These are phyloP conservation scores for Chlorella sp. DNA, from an alignment of 139 green algal genomes.

Conservation along the genomic window DNA sequence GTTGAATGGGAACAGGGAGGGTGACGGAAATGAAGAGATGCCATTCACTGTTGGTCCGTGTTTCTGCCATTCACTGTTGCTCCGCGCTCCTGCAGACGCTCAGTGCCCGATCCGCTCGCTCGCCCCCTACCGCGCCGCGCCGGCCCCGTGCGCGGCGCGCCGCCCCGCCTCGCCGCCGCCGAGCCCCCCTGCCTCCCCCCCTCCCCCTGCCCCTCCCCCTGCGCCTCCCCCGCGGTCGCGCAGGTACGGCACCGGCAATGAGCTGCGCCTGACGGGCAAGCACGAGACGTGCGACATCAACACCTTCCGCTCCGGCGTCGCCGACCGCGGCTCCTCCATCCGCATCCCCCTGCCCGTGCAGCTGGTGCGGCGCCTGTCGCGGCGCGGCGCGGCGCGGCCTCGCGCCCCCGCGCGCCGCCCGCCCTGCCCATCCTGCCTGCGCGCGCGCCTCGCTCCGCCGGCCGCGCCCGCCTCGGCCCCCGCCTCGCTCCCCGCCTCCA, in stretches of 20 bases:
- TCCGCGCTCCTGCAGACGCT: no score
- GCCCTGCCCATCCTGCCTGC: background rate
- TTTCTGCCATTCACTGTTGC: no score
- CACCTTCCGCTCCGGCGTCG: conserved; percentile 80
- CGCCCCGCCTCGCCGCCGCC: no score
- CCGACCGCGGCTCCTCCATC: conserved; percentile 87
- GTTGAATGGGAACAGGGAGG: no score
- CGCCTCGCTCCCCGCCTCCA: background rate
- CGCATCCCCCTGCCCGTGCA: conserved; percentile 87
- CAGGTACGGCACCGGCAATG: conserved; percentile 86
- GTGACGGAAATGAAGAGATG: no score
- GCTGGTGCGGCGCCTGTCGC: conserved; percentile 27
- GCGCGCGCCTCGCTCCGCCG: background rate
- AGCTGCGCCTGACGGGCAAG: conserved; percentile 84
- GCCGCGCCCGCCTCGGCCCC: background rate
- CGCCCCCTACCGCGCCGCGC: no score
- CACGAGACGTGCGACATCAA: conserved; percentile 95
- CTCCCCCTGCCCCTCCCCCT: no score
- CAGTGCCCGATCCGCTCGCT: no score
- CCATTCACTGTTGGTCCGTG: no score
- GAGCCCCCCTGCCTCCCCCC: no score
- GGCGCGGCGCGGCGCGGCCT: background rate
- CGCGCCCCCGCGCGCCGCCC: background rate
- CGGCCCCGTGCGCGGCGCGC: no score
- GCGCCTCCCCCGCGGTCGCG: no score